phyloP scores from a whole-genome alignment of 257 asterid genomes.

The Petrea volubilis region DNA sequence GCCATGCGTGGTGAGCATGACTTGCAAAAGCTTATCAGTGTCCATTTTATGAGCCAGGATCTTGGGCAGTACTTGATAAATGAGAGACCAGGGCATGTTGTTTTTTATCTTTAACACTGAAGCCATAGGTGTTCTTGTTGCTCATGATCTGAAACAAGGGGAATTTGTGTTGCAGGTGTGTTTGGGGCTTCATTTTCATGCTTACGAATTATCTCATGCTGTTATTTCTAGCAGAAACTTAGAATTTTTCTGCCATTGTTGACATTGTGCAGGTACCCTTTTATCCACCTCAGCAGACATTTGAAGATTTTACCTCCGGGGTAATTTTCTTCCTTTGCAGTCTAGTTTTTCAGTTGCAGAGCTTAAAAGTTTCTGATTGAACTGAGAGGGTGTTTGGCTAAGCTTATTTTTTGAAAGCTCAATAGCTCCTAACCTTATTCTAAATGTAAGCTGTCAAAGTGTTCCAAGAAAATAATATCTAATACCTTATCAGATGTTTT shows the following conservation, averaged over 20 bases:
- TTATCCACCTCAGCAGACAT: constrained; percentile 94
- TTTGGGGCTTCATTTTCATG: not conserved
- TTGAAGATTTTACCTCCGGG: constrained; percentile 70
- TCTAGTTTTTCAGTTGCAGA: constrained; percentile 4
- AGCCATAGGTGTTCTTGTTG: constrained; percentile 91
- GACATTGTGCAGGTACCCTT: constrained; percentile 67
- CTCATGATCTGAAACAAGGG: constrained; percentile 89
- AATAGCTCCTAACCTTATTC: no score
- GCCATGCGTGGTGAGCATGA: constrained; percentile 76
- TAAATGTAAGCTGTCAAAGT: no score
- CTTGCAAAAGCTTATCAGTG: constrained; percentile 84
- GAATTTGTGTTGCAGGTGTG: constrained; percentile 94
- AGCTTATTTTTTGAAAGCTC: no score
- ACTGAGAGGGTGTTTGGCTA: not conserved
- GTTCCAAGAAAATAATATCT: no score
- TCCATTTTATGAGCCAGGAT: constrained; percentile 77
- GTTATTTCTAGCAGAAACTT: not conserved
- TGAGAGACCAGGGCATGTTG: constrained; percentile 94
- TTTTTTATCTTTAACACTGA: constrained; percentile 81
- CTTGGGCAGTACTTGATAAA: constrained; percentile 79
- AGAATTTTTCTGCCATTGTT: constrained; percentile 8
- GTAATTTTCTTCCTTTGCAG: constrained; percentile 36
- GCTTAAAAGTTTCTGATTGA: constrained; percentile 4
- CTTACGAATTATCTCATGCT: not conserved
- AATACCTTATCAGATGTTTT: no score